Base-by-base conservation (phyloP, 2,329 filamentous ascomycete species). In the Calonectria montana region DNA sequence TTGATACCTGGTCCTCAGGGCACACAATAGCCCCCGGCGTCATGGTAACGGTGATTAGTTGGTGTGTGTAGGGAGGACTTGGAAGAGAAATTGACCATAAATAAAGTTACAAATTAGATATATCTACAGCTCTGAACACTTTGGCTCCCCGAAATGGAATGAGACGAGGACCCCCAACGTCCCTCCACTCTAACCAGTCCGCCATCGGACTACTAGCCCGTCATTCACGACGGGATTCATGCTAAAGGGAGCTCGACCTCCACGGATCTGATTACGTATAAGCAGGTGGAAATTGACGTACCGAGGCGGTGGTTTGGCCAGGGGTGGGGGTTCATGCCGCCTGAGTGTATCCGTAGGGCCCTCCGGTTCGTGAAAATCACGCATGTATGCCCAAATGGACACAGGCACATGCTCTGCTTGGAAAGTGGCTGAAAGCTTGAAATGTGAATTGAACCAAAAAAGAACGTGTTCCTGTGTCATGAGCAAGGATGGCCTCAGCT, bases 221-320 rank as follows among this genome's bases (percentile, higher is more conserved):
- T 45, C 37, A 57, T 16, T 53, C 50, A 18, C 21, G 18, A 31
- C 57, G 29, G 43, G 63, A 16, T 12, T 25, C 31, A 37, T 59
- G 57, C 47, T 47, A 29, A 55, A 53, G 37, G 25, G 35, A 37
- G 18, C 50, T 29, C 23, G 41, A 45, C 50, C 45, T 71, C 61
- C 70, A 77, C 66, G 65, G 76, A 72, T 72, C 62, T 37, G 61
- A 78, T 78, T 77, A 78, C 75, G 76, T 78, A 78, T 74, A 55
- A 57, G 59, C 62, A 62, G n/a, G 39, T 63, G 68, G 48, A 63
- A 57, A 65, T 63, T 45, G 45, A 63, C 41, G 62, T 61, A 70
- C 63, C 55, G 43, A 47, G 47, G 25, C 37, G 59, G 61, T 53
- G 59, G 67, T 69, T 66, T 59, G 62, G 67, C 57, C 23, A 31